These are phyloP conservation scores for Candida mattraensis DNA, from an alignment of 805 yeast species.

Conservation along the genomic window DNA sequence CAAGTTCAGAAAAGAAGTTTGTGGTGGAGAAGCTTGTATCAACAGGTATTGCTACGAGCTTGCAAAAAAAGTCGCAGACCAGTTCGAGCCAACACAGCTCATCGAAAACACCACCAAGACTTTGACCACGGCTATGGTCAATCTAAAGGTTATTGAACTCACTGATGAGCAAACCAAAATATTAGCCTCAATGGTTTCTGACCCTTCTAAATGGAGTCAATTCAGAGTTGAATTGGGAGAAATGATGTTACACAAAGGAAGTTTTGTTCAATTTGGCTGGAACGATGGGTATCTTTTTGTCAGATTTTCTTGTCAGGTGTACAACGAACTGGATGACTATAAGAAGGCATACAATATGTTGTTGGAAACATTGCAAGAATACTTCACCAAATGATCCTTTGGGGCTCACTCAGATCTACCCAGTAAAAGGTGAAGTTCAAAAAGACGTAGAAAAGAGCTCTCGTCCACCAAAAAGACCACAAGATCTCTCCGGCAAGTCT, in stretches of 20 bases:
- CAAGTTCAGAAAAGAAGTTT: constrained; percentile 49
- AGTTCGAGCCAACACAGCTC: constrained; percentile 39
- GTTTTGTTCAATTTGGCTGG: constrained; percentile 46
- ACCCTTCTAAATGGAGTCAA: neutral
- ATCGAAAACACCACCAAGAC: constrained; percentile 38
- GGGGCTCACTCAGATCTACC: constrained; percentile 59
- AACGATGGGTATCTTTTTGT: constrained; percentile 43
- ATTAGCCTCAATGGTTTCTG: no score
- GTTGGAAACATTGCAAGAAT: constrained; percentile 31
- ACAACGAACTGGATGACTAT: constrained; percentile 57
- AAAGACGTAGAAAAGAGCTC: constrained; percentile 54
- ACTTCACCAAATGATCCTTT: constrained; percentile 85
- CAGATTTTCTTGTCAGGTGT: constrained; percentile 62
- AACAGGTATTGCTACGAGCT: constrained; percentile 45
- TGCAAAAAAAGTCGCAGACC: constrained; percentile 43
- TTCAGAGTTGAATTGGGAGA: neutral
- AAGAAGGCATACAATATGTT: constrained; percentile 44
- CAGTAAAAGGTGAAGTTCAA: constrained; percentile 63
- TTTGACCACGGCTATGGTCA: constrained; percentile 44
- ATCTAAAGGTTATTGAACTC: constrained; percentile 38
- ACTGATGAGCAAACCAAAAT: constrained; percentile 5
- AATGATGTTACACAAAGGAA: constrained; percentile 33
- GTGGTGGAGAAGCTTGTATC: constrained; percentile 63
- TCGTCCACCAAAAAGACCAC: constrained; percentile 62
- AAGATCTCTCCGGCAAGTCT: constrained; percentile 54